phyloP scores from a whole-genome alignment of 2,329 filamentous ascomycete species.

The Didymella keratinophila region DNA sequence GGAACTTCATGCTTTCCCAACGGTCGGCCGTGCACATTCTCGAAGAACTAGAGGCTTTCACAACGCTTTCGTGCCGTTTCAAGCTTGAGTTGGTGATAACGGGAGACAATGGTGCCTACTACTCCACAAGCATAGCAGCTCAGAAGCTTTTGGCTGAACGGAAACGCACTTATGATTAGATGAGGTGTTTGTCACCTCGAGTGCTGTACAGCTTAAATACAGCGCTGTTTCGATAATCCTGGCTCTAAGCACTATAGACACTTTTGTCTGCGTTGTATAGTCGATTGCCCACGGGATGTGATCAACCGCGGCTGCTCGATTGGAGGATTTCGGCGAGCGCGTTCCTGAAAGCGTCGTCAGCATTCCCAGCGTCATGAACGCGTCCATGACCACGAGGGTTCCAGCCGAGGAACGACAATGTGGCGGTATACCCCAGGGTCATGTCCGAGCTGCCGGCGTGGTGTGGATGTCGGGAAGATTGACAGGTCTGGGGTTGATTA shows the following conservation, averaged over 20 bases:
- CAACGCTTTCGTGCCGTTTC: not conserved
- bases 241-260: no score
- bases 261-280: not conserved
- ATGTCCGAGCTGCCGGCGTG: conserved; percentile 13
- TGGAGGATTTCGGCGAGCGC: not conserved
- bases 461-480: conserved; percentile 3
- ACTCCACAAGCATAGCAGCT: no score
- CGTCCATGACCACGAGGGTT: not conserved
- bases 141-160: no score
- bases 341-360: conserved; percentile 2
- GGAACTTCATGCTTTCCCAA: not conserved
- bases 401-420: not conserved
- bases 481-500: conserved; percentile 8
- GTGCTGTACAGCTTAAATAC: no score
- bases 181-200: no score
- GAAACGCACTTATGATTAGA: no score
- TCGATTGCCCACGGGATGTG: not conserved
- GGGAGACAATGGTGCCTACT: no score
- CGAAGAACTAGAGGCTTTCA: not conserved
- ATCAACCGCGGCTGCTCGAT: conserved; percentile 3
- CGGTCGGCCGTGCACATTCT: not conserved
- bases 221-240: no score
- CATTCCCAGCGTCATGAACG: not conserved
- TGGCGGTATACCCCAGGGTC: not conserved
- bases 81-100: not conserved